These are phyloP conservation scores for Pseudozyma thailandica DNA, from an alignment of 1,284 basidiomycete genomes.

Conservation along the genomic window DNA sequence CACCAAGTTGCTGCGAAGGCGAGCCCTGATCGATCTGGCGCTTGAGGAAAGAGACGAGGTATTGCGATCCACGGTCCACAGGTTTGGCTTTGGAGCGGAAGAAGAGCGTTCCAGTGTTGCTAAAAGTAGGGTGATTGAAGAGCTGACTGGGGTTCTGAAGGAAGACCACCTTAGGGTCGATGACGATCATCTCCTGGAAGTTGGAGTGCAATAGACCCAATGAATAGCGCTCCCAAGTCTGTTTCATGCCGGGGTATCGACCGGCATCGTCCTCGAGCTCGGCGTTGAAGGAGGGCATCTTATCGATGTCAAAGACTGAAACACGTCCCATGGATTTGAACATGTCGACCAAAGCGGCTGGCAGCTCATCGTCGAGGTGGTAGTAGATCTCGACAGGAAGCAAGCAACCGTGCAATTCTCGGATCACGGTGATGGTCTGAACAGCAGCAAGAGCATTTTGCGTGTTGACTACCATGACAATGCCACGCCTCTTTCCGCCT, in stretches of 20 bases:
- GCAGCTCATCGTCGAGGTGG: conserved; percentile 36
- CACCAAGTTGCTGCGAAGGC: conserved; percentile 25
- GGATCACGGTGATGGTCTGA: conserved; percentile 29
- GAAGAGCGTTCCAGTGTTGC: conserved; percentile 39
- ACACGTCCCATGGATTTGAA: conserved; percentile 24
- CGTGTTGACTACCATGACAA: conserved; percentile 34
- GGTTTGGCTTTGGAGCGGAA: conserved; percentile 40
- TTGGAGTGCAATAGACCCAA: conserved; percentile 26
- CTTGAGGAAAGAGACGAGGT: conserved; percentile 44
- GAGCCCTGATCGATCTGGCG: conserved; percentile 40
- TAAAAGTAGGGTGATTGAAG: conserved; percentile 31
- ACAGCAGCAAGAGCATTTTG: conserved; percentile 24
- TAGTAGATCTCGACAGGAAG: conserved; percentile 38
- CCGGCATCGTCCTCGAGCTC: conserved; percentile 45
- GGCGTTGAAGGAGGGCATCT: conserved; percentile 16
- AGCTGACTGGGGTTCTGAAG: conserved; percentile 31
- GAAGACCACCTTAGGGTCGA: conserved; percentile 46
- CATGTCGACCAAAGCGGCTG: conserved; percentile 12
- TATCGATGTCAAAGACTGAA: conserved; percentile 23
- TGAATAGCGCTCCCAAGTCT: conserved; percentile 28
- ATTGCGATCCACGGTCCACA: conserved; percentile 34
- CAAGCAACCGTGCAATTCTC: conserved; percentile 25
- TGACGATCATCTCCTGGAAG: conserved; percentile 38
- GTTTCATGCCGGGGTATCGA: conserved; percentile 29
- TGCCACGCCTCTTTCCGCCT: conserved; percentile 31